A percentile compares a stretch with the other conserved stretches of the same genome.
Evolutionary conservation across 2,329 filamentous ascomycete genomes (phyloP).

Genomic region (Fusarium praegraminearum): DNA sequence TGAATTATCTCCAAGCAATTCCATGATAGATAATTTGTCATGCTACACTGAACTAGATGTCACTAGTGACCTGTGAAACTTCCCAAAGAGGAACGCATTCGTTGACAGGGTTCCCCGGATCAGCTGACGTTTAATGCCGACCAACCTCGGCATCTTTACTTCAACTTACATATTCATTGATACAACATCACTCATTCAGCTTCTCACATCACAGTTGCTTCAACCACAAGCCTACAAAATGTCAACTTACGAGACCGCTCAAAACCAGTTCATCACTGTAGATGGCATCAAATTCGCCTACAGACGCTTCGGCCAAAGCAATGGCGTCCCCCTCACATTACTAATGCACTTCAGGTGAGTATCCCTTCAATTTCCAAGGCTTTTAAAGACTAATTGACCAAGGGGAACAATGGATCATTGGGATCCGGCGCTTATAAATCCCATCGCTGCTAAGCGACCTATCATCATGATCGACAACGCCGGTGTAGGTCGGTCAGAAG

Average conservation of each 20-base stretch:
- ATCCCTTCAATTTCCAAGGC: neutral
- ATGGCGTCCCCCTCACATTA: conserved; percentile 51
- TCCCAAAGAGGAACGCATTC: conserved; percentile 15
- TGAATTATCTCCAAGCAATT: too few species aligned
- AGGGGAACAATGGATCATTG: conserved; percentile 56
- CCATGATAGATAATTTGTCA: too few species aligned
- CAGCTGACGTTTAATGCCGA: conserved; percentile 35
- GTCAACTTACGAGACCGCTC: conserved; percentile 49
- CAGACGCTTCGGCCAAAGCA: conserved; percentile 46
- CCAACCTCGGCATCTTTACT: conserved; percentile 30
- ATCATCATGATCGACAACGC: conserved; percentile 62
- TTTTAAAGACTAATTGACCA: neutral
- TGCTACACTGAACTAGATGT: too few species aligned
- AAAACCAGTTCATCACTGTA: conserved; percentile 49
- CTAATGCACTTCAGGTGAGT: conserved; percentile 51
- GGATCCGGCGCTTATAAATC: conserved; percentile 60
- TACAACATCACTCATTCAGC: neutral
- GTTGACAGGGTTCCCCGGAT: conserved; percentile 21
- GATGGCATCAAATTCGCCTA: conserved; percentile 51
- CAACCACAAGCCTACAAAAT: conserved; percentile 29
- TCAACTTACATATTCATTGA: neutral
- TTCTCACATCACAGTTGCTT: neutral
- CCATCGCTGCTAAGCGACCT: conserved; percentile 56
- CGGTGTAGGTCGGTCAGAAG: conserved; percentile 60
- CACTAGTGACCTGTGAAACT: neutral